A percentile compares a stretch with the other conserved stretches of the same genome.
These are phyloP conservation scores for Geosmithia putterillii DNA, from an alignment of 2,329 filamentous ascomycete species.

Conservation along the genomic window DNA sequence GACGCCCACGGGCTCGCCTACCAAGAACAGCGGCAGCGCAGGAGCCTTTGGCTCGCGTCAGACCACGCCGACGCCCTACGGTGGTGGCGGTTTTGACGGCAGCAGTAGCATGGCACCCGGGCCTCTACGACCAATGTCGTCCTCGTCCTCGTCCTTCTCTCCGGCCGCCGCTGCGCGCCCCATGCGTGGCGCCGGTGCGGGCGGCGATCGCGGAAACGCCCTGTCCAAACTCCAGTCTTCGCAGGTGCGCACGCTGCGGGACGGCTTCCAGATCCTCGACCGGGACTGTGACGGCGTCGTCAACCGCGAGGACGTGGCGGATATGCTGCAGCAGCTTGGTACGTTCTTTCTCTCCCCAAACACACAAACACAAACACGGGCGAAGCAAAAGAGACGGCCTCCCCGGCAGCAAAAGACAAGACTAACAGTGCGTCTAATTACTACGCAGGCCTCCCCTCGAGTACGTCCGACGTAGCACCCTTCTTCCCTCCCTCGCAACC, in stretches of 20 bases:
- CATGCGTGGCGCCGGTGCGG: conserved; percentile 10
- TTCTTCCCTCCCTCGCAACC: conserved; percentile 70
- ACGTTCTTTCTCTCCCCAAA: conserved; percentile 10
- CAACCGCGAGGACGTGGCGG: conserved; percentile 69
- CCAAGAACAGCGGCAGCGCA: conserved; percentile 23
- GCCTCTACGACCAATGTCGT: conserved; percentile 19
- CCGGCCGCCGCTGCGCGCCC: too few species aligned
- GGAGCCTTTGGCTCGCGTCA: conserved; percentile 23
- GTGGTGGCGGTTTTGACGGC: conserved; percentile 4
- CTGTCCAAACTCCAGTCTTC: conserved; percentile 66
- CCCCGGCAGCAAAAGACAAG: not conserved
- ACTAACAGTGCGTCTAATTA: not conserved
- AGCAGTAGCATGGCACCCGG: conserved; percentile 15
- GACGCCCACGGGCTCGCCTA: conserved; percentile 51
- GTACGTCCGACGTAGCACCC: conserved; percentile 54
- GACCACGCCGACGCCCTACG: conserved; percentile 20
- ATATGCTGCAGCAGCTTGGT: conserved; percentile 82
- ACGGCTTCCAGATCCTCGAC: conserved; percentile 89
- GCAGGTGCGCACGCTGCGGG: conserved; percentile 77
- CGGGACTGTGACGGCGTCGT: conserved; percentile 77
- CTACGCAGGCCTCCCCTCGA: conserved; percentile 72
- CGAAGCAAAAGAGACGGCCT: not conserved
- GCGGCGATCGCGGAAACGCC: conserved; percentile 35
- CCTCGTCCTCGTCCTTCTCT: too few species aligned
- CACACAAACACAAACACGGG: not conserved